These are phyloP conservation scores for Fusarium sp. DNA, from an alignment of 2,329 filamentous ascomycete species.

Conservation along the genomic window DNA sequence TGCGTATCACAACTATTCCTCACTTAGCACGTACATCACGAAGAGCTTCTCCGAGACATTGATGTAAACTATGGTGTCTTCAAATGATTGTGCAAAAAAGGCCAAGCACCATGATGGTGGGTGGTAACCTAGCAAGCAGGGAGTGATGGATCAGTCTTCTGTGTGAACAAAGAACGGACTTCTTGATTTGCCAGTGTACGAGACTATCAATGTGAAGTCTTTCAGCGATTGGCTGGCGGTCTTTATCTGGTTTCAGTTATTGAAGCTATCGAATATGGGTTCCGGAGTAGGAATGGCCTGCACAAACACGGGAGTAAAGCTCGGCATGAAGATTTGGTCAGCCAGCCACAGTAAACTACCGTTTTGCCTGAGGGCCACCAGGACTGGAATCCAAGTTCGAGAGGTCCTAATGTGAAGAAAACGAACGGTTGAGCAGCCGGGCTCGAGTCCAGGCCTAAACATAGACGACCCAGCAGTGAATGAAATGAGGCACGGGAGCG, in stretches of 20 bases:
- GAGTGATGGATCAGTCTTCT: neutral
- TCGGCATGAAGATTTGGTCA: slow-evolving; percentile 16
- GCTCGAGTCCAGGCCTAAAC: neutral
- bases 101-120: neutral
- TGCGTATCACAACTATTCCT: slow-evolving; percentile 19
- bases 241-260: neutral
- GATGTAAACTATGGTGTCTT: neutral
- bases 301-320: neutral
- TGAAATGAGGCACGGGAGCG: slow-evolving; percentile 1
- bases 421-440: neutral
- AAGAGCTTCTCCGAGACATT: slow-evolving; percentile 1
- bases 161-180: neutral
- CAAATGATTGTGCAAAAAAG: neutral
- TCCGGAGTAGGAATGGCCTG: slow-evolving; percentile 32
- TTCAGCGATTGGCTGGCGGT: neutral
- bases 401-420: neutral
- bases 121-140: slow-evolving; percentile 1
- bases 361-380: slow-evolving; percentile 12
- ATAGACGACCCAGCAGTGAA: neutral
- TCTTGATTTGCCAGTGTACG: neutral
- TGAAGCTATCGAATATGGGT: neutral
- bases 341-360: slow-evolving; percentile 26
- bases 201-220: neutral
- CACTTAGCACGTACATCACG: neutral
- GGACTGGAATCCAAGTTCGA: neutral